These are phyloP conservation scores for Entomortierella parvispora DNA, from an alignment of 192 early-diverging fungal species.

Conservation along the genomic window DNA sequence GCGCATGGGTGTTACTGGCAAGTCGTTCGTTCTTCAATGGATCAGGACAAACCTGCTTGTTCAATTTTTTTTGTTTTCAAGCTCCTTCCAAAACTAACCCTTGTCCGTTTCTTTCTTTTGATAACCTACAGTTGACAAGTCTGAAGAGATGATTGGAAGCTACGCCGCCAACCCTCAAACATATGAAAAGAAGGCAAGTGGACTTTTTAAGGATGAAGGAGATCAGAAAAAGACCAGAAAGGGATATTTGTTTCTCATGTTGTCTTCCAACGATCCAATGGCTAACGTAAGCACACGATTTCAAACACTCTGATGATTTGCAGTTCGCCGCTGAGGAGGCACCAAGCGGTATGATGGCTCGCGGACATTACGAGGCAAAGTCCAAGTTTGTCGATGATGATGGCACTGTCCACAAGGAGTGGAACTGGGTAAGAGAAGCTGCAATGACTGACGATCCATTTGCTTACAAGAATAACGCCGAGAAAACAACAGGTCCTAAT, in stretches of 20 bases:
- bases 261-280: neutral
- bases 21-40: neutral
- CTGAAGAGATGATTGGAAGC: constrained; percentile 96
- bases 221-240: neutral
- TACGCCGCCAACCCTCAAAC: constrained; percentile 85
- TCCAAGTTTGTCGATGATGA: constrained; percentile 98
- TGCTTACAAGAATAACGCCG: neutral
- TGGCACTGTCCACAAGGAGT: constrained; percentile 79
- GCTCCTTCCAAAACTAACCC: neutral
- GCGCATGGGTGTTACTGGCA: constrained; percentile 68
- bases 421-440: constrained; percentile 68
- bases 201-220: neutral
- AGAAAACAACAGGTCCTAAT: neutral
- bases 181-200: constrained; percentile 82
- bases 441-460: neutral
- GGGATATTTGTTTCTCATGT: neutral
- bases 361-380: constrained; percentile 91
- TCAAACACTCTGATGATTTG: neutral
- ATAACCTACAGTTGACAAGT: constrained; percentile 77
- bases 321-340: constrained; percentile 88
- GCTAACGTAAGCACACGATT: neutral
- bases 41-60: neutral
- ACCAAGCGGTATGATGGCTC: constrained; percentile 89
- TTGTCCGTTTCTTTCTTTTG: neutral
- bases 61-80: neutral